A percentile compares a stretch with the other conserved stretches of the same genome.
phyloP scores from a whole-genome alignment of 192 early-diverging fungal species.

The Coemansia sp. region DNA sequence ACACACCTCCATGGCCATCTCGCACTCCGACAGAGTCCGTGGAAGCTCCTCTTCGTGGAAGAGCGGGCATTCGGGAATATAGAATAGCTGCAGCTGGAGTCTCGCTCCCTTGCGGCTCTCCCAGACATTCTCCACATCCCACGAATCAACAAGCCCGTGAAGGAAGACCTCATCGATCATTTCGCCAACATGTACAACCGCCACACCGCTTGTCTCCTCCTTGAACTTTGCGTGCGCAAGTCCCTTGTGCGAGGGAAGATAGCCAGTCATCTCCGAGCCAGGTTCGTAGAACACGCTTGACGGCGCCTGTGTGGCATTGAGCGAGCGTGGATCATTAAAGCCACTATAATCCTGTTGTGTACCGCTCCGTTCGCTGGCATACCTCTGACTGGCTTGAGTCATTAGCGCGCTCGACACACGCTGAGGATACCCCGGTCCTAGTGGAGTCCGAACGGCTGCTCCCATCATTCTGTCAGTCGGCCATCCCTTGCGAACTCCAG shows the following conservation, averaged over 20 bases:
- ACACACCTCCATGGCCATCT: conserved; percentile 55
- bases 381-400: neutral
- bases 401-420: conserved; percentile 28
- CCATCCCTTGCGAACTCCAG: conserved; percentile 18
- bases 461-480: neutral
- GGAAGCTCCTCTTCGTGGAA: conserved; percentile 56
- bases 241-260: conserved; percentile 30
- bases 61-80: conserved; percentile 52
- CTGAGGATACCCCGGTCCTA: conserved; percentile 16
- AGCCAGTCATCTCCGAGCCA: conserved; percentile 12
- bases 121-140: conserved; percentile 57
- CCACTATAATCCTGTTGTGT: conserved; percentile 16
- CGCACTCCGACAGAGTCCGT: conserved; percentile 50
- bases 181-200: conserved; percentile 50
- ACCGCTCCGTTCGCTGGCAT: conserved; percentile 11
- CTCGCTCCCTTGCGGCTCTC: conserved; percentile 50
- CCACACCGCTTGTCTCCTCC: conserved; percentile 57
- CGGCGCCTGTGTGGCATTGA: conserved; percentile 45
- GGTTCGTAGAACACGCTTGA: conserved; percentile 54
- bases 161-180: conserved; percentile 55
- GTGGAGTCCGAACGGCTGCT: neutral
- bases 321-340: conserved; percentile 39
- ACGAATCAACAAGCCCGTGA: conserved; percentile 51
- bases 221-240: conserved; percentile 42
- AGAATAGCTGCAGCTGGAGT: conserved; percentile 56